A percentile compares a stretch with the other conserved stretches of the same genome.
phyloP scores from a whole-genome alignment of 2,329 filamentous ascomycete species.

The Talaromyces marneffei region DNA sequence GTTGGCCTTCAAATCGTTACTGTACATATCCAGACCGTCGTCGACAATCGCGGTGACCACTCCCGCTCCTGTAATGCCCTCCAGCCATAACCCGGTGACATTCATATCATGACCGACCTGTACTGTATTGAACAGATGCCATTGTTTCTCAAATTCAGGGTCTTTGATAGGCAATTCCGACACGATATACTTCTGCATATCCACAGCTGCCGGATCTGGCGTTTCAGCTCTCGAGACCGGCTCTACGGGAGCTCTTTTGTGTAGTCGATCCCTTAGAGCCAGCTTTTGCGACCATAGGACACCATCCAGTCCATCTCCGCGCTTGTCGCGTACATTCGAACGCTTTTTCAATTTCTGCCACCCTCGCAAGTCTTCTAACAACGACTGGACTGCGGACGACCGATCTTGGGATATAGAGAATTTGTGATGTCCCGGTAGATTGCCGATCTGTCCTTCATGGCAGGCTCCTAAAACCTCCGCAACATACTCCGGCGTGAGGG shows the following conservation, averaged over 20 bases:
- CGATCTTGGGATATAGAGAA: constrained; percentile 63
- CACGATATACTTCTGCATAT: constrained; percentile 57
- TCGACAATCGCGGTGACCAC: constrained; percentile 91
- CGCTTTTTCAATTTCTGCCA: constrained; percentile 57
- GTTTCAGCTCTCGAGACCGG: constrained; percentile 19
- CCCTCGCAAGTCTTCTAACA: constrained; percentile 49
- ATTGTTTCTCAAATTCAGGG: constrained; percentile 89
- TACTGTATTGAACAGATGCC: constrained; percentile 84
- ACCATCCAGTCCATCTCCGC: constrained; percentile 58
- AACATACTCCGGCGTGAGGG: constrained; percentile 59
- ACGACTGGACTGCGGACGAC: constrained; percentile 50
- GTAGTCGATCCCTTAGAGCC: constrained; percentile 54
- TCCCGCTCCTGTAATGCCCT: constrained; percentile 84
- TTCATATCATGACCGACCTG: constrained; percentile 88
- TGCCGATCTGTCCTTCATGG: constrained; percentile 74
- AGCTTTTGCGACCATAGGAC: constrained; percentile 79
- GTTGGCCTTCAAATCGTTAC: constrained; percentile 83
- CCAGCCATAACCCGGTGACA: constrained; percentile 86
- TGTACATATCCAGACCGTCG: constrained; percentile 94
- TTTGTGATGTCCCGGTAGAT: constrained; percentile 74
- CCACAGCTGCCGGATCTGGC: constrained; percentile 37
- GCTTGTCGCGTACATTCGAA: constrained; percentile 17
- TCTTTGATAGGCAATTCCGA: constrained; percentile 69
- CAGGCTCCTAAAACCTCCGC: constrained; percentile 67
- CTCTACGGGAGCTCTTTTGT: constrained; percentile 48